These are phyloP conservation scores for Acer campestre DNA, from an alignment of 345 rosid species.

Conservation along the genomic window DNA sequence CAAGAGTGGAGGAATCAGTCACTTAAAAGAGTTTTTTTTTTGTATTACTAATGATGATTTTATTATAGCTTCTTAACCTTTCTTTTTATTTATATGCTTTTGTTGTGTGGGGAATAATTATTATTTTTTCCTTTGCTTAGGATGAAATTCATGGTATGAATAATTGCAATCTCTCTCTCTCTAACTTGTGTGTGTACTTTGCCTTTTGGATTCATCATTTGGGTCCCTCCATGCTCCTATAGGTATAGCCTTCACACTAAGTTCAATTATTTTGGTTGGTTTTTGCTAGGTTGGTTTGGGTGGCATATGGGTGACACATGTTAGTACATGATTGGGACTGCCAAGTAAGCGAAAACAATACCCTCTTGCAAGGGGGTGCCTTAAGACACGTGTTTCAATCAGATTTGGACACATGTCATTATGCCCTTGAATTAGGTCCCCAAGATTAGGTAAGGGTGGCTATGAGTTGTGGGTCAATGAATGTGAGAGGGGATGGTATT, in stretches of 20 bases:
- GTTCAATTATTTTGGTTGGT: constrained; percentile 38
- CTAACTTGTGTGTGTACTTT: constrained; percentile 41
- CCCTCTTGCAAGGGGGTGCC: constrained; percentile 19
- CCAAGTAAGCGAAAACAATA: neutral
- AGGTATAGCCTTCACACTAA: constrained; percentile 22
- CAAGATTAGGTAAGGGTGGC: constrained; percentile 11
- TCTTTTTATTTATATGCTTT: constrained; percentile 17
- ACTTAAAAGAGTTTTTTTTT: constrained; percentile 26
- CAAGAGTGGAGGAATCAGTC: constrained; percentile 32
- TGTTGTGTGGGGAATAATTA: neutral
- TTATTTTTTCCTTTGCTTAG: constrained; percentile 34
- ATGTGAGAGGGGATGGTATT: neutral
- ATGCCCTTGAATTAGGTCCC: neutral
- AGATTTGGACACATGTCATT: constrained; percentile 27
- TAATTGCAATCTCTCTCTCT: constrained; percentile 60
- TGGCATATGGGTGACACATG: constrained; percentile 40
- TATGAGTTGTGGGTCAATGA: constrained; percentile 10
- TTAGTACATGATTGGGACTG: too few relatives aligned
- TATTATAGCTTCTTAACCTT: constrained; percentile 4
- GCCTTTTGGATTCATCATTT: constrained; percentile 73
- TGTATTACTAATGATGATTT: constrained; percentile 19
- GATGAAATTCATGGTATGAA: constrained; percentile 73
- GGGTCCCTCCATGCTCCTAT: constrained; percentile 42
- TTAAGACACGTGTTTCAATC: constrained; percentile 29
- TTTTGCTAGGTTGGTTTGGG: constrained; percentile 28